phyloP scores from a whole-genome alignment of 2,329 filamentous ascomycete species.

The Monilinia aucupariae region DNA sequence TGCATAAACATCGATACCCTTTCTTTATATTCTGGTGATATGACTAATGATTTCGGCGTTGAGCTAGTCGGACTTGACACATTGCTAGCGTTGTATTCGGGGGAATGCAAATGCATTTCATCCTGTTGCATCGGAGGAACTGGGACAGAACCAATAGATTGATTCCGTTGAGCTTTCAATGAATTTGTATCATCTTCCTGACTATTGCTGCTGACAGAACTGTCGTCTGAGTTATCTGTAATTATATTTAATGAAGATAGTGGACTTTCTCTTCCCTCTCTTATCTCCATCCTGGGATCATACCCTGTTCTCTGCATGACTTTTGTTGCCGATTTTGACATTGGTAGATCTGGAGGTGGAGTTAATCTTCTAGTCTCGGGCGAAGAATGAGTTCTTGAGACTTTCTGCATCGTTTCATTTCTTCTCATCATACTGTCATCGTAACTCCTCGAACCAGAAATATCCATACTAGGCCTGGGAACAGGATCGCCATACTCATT shows the following conservation, averaged over 20 bases:
- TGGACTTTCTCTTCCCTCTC: background rate
- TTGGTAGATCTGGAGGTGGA: constrained; percentile 5
- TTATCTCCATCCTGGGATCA: constrained; percentile 18
- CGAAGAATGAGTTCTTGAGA: constrained; percentile 3
- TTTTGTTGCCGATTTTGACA: constrained; percentile 23
- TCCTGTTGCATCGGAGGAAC: background rate
- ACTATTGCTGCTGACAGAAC: constrained; percentile 12
- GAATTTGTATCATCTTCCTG: background rate
- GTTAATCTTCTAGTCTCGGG: constrained; percentile 6
- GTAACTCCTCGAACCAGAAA: background rate
- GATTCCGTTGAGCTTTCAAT: background rate
- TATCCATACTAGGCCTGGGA: constrained; percentile 4
- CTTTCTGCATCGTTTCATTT: background rate
- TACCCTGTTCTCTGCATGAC: constrained; percentile 25
- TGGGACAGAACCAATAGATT: background rate
- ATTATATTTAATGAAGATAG: constrained; percentile 5
- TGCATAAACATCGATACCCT: background rate
- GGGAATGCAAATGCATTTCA: background rate
- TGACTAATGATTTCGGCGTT: background rate
- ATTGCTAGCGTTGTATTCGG: background rate
- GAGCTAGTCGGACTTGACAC: background rate
- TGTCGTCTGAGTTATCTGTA: constrained; percentile 13
- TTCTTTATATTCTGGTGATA: constrained; percentile 11
- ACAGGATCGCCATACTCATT: constrained; percentile 9
- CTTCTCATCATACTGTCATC: background rate